Base-by-base conservation (phyloP, 139 green algal genomes). In the Pseudopediastrum boryanum region DNA sequence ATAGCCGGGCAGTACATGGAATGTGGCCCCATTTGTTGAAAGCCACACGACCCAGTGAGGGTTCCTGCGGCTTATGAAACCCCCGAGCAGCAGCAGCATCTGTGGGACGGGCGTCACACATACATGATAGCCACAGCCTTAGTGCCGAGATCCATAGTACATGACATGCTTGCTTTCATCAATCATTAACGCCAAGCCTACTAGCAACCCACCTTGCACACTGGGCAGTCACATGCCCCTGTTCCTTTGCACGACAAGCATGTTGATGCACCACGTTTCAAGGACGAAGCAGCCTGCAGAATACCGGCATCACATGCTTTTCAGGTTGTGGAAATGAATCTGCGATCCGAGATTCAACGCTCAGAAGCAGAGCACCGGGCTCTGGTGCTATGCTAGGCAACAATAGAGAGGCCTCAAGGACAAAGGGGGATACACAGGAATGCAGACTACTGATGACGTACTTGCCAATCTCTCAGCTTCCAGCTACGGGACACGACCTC, bases 201-300 rank as follows among this genome's bases (percentile, higher is more conserved):
- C 41, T 10, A n/a, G 41, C 23, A 41, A 35, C 36, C 59, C 16
- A 70, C 72, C 39, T 61, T 46, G 42, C 72, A 79, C 23, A 61
- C 2, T 2, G 72, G 56, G 27, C 72, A 79, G 2, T 33, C 50
- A 42, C 56, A 71, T 43, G 50, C 50, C 33, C 72, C 72, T 10
- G 44, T 19, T 5, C 72, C 72, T 23, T 61, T 70, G 72, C 72
- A 79, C 0, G 72, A 62, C 16, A 79, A 54, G 33, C 72, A 79
- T 4, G 72, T 79, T 23, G 72, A 41, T 2, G 56, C 23, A 25
- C 72, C 72, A 51, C 72, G 72, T 13, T 29, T 48, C 4, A 71
- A n/a, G 35, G 35, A 48, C 1, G 63, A 72, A 23, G 16, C 41
- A 38, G 63, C 63, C 58, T 66, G 58, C 58, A 36, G 21, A 27